phyloP scores from a whole-genome alignment of 768 basidiomycete species.

The Leccinellum luteum region DNA sequence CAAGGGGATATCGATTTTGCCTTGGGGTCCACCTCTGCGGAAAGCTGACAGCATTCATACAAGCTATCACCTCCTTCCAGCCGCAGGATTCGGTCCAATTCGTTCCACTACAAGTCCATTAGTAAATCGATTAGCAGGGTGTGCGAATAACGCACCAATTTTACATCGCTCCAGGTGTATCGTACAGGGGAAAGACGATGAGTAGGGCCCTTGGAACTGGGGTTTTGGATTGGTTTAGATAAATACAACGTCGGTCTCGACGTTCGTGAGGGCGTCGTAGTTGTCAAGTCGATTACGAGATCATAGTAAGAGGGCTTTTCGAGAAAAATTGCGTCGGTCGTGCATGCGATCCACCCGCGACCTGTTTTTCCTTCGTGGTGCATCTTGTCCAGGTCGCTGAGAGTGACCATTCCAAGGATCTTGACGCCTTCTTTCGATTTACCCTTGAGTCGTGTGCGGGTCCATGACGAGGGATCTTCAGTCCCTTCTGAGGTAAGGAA shows the following conservation, averaged over 20 bases:
- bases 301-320: conserved; percentile 81
- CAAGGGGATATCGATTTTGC: conserved; percentile 48
- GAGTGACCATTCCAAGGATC: conserved; percentile 78
- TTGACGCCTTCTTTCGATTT: conserved; percentile 52
- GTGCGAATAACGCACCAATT: conserved; percentile 46
- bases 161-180: conserved; percentile 84
- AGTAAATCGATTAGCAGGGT: not conserved
- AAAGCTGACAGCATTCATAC: conserved; percentile 35
- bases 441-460: conserved; percentile 32
- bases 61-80: conserved; percentile 40
- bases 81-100: conserved; percentile 66
- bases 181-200: conserved; percentile 61
- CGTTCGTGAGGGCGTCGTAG: conserved; percentile 55
- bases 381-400: conserved; percentile 67
- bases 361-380: conserved; percentile 54
- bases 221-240: conserved; percentile 46
- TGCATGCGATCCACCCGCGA: conserved; percentile 83
- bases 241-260: conserved; percentile 66
- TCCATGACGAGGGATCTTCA: conserved; percentile 30
- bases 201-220: conserved; percentile 39
- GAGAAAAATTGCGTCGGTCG: conserved; percentile 81
- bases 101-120: conserved; percentile 58
- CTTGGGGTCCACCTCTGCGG: conserved; percentile 31
- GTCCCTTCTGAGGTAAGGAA: conserved; percentile 20
- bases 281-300: conserved; percentile 75